Conservation (phyloP, 306 rosid genomes). For the Citrullus amarus region DNA sequence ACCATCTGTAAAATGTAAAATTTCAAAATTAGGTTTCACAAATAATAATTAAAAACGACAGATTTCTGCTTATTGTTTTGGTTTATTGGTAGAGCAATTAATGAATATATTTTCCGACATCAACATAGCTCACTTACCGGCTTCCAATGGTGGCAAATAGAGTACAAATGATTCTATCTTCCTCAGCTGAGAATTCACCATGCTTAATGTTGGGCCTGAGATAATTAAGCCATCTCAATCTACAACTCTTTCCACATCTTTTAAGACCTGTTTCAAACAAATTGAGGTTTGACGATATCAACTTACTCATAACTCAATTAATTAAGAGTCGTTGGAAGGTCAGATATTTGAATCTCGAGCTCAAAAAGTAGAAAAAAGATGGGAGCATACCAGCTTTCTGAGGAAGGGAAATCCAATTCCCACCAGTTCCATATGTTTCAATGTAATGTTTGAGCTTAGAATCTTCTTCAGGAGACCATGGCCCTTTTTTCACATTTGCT, state of each 20-base stretch:
- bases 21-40: background rate
- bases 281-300: background rate
- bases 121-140: constrained; percentile 29
- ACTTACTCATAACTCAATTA: background rate
- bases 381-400: constrained; percentile 59
- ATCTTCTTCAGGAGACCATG: constrained; percentile 98
- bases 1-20: constrained; percentile 47
- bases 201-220: constrained; percentile 88
- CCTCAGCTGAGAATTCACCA: constrained; percentile 89
- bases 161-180: constrained; percentile 74
- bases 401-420: constrained; percentile 93
- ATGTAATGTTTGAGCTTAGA: constrained; percentile 68
- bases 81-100: too few species aligned
- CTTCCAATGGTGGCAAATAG: constrained; percentile 83
- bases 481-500: constrained; percentile 92
- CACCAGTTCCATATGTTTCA: constrained; percentile 74
- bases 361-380: background rate
- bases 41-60: too few species aligned
- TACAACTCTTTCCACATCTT: constrained; percentile 94
- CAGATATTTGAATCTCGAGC: background rate
- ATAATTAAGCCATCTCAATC: constrained; percentile 96
- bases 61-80: too few species aligned
- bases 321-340: background rate
- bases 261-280: constrained; percentile 47
- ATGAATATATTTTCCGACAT: too few species aligned